Evolutionary conservation across 2,329 filamentous ascomycete species (phyloP), one percentile per base, ranked within the genome.

Genomic region (Daldinia eschscholtzii): DNA sequence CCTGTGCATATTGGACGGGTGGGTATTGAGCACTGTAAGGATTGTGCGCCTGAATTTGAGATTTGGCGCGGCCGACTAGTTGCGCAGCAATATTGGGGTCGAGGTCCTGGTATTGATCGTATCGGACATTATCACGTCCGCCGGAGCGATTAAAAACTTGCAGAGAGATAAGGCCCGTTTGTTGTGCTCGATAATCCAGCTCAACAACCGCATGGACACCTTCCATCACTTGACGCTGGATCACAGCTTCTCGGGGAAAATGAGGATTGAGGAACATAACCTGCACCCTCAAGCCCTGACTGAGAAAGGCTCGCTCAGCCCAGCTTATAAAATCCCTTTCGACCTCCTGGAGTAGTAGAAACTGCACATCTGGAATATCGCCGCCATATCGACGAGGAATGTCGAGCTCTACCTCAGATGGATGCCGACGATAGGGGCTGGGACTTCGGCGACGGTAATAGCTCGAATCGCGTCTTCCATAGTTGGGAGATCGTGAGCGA

Each of bases 361-460:
- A 89, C 78, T 98, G 94, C 15, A 98, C 92, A 74, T 98, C 94
- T 2, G 95, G 94, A 23, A 98, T 90, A 71, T 96, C 89, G 64
- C 87, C 83, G 4, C 92, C 89, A 65, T 89, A 88, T 64, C 94
- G 87, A 63, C 90, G 88, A 48, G 93, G 93, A 6, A 97, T 87
- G 33, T 92, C 91, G 12, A 94, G 83, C 61, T 91, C 86, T 64
- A 83, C 80, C 53, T 86, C 81, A 41, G 84, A 81, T 23, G 86
- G 80, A 57, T 85, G 80, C 35, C 85, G 76, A 3, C 80, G 79
- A 67, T 83, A 82, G 0, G 93, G 93, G 68, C 90, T 93, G 2
- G 90, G 89, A 67, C 91, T 94, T 70, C 93, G 86, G 71, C 88
- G 86, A 61, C 91, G 85, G 75, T 92, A 91, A 59, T 85, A 81